Conservation (phyloP, 2,329 filamentous ascomycete species). For the Lachnellula willkommii region DNA sequence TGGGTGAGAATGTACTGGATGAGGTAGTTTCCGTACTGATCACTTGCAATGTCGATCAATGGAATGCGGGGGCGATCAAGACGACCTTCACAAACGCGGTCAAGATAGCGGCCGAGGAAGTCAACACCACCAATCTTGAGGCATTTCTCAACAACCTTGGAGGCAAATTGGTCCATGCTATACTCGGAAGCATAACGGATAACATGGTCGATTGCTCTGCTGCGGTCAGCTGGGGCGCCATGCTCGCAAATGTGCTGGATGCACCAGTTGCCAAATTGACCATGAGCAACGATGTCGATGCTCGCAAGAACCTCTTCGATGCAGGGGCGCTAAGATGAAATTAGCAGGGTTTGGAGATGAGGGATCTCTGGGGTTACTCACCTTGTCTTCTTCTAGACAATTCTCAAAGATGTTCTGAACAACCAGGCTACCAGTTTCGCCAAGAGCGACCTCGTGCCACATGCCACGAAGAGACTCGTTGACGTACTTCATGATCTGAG, state of each 20-base stretch:
- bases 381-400: slow-evolving; percentile 97
- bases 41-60: slow-evolving; percentile 94
- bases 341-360: slow-evolving; percentile 14
- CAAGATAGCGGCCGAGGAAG: slow-evolving; percentile 87
- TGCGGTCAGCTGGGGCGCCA: slow-evolving; percentile 83
- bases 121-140: slow-evolving; percentile 91
- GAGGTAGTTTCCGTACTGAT: slow-evolving; percentile 98
- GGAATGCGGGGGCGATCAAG: slow-evolving; percentile 90
- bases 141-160: slow-evolving; percentile 98
- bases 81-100: slow-evolving; percentile 88
- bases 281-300: slow-evolving; percentile 93
- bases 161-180: slow-evolving; percentile 98
- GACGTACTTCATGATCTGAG: slow-evolving; percentile 97
- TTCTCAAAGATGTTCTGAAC: slow-evolving; percentile 99
- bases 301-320: slow-evolving; percentile 94
- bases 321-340: slow-evolving; percentile 69
- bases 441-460: slow-evolving; percentile 98
- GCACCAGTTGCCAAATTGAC: slow-evolving; percentile 99
- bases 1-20: slow-evolving; percentile 96
- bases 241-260: slow-evolving; percentile 99
- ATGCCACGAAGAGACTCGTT: slow-evolving; percentile 92
- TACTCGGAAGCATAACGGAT: slow-evolving; percentile 91
- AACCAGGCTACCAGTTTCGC: slow-evolving; percentile 94
- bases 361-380: slow-evolving; percentile 36
- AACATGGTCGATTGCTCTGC: slow-evolving; percentile 90